phyloP scores from a whole-genome alignment of 352 stramenopile genomes.

The Elongisporangium anandrum region DNA sequence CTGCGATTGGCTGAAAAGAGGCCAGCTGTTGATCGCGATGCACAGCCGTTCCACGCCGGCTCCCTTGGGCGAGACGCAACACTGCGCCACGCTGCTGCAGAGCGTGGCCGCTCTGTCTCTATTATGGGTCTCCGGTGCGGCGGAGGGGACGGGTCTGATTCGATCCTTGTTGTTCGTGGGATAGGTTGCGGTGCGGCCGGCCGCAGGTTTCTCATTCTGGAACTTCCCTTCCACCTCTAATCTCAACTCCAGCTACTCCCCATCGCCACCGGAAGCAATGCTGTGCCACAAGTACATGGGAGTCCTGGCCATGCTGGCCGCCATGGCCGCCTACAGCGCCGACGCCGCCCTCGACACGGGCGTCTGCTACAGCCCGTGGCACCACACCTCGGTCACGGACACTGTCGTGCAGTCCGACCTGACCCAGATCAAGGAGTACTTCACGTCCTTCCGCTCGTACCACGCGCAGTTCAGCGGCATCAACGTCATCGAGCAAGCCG shows the following conservation, averaged over 20 bases:
- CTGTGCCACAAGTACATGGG: constrained; percentile 10
- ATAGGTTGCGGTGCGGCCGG: background rate
- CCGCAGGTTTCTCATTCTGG: background rate
- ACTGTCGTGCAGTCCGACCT: constrained; percentile 30
- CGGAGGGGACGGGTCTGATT: background rate
- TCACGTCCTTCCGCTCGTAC: constrained; percentile 65
- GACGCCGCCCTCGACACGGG: constrained; percentile 16
- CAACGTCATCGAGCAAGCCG: constrained; percentile 47
- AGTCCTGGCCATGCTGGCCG: constrained; percentile 4
- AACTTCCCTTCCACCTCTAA: background rate
- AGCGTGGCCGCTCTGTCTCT: background rate
- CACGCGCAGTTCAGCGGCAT: constrained; percentile 45
- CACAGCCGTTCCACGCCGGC: background rate
- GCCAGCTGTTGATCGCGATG: background rate
- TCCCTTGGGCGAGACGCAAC: background rate
- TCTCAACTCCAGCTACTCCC: background rate
- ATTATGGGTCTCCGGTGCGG: background rate
- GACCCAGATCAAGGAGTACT: constrained; percentile 31
- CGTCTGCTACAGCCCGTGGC: constrained; percentile 64
- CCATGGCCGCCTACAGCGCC: constrained; percentile 4
- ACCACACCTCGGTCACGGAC: constrained; percentile 27
- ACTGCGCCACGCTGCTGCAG: background rate
- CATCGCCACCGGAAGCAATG: constrained; percentile 1
- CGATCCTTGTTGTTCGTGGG: background rate
- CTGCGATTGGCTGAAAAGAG: background rate